Conservation (phyloP, 1,139 yeast species). For the Candida sanyaensis region DNA sequence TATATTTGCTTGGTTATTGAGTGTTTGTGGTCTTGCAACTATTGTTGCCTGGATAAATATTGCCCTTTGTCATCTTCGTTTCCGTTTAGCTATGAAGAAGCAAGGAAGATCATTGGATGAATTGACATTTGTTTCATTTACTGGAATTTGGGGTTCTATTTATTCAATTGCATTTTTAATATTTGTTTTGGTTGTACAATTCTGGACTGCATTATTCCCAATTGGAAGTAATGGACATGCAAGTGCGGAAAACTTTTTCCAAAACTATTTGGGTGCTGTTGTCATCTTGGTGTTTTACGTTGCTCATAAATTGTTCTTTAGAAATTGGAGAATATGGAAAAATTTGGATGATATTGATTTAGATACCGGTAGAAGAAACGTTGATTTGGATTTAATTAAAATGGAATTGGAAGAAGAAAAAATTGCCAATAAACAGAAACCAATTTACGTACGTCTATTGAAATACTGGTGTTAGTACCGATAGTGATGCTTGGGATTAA, state of each 20-base stretch:
- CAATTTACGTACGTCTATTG: constrained; percentile 31
- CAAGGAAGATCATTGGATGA: constrained; percentile 32
- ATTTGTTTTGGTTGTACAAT: constrained; percentile 35
- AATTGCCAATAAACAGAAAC: constrained; percentile 12
- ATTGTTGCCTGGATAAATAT: constrained; percentile 46
- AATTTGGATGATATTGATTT: constrained; percentile 31
- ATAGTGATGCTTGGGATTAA: not conserved
- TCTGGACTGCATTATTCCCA: constrained; percentile 43
- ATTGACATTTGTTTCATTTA: constrained; percentile 27
- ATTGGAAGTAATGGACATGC: constrained; percentile 26
- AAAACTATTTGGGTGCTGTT: constrained; percentile 37
- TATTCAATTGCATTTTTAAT: constrained; percentile 33
- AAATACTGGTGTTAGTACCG: constrained; percentile 34
- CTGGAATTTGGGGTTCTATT: constrained; percentile 37
- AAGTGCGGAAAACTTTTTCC: constrained; percentile 34
- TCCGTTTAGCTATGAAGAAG: constrained; percentile 36
- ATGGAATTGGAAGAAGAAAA: constrained; percentile 14
- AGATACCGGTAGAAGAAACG: constrained; percentile 33
- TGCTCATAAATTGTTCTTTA: constrained; percentile 34
- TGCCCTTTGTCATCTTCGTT: constrained; percentile 38
- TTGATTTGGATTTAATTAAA: constrained; percentile 20
- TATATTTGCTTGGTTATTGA: constrained; percentile 44
- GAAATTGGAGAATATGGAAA: constrained; percentile 34
- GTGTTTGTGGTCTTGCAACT: constrained; percentile 44
- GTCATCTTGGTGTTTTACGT: constrained; percentile 35